Conservation (phyloP, 352 stramenopile species). For the Globisporangium echinulatum region DNA sequence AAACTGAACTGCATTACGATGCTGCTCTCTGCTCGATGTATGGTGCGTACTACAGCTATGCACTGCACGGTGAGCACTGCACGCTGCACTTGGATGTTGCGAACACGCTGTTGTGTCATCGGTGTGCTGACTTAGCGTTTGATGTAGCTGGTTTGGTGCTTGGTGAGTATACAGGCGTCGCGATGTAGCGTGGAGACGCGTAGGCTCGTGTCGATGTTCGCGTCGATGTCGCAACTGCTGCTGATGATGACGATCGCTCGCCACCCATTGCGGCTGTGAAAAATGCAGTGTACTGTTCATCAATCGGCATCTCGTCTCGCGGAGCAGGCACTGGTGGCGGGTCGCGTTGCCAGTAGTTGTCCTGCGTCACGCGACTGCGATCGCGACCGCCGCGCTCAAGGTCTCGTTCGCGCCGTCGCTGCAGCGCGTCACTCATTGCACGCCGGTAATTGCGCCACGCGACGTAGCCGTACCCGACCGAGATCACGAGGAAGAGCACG, state of each 20-base stretch:
- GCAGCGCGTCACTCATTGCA: conserved; percentile 22
- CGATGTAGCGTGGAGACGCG: neutral
- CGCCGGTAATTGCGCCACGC: conserved; percentile 30
- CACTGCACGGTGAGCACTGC: neutral
- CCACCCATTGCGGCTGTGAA: neutral
- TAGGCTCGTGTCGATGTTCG: neutral
- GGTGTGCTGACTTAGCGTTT: neutral
- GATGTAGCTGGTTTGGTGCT: conserved; percentile 1
- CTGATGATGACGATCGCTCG: neutral
- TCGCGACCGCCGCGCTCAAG: conserved; percentile 17
- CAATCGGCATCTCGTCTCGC: neutral
- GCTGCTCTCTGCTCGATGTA: too few species aligned
- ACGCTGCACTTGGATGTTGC: too few species aligned
- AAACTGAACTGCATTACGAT: too few species aligned
- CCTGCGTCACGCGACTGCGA: conserved; percentile 3
- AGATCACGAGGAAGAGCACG: conserved; percentile 20
- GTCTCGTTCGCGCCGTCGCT: conserved; percentile 18
- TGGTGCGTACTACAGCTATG: neutral
- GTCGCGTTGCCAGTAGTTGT: conserved; percentile 29
- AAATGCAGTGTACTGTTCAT: neutral
- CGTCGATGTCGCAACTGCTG: neutral
- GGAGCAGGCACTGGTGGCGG: neutral
- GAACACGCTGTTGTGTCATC: neutral
- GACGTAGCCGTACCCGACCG: conserved; percentile 20
- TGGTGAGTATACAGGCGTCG: conserved; percentile 5